A percentile compares a stretch with the other conserved stretches of the same genome.
Conservation (phyloP, 1,284 basidiomycete genomes). For the Moesziomyces globuligerus region DNA sequence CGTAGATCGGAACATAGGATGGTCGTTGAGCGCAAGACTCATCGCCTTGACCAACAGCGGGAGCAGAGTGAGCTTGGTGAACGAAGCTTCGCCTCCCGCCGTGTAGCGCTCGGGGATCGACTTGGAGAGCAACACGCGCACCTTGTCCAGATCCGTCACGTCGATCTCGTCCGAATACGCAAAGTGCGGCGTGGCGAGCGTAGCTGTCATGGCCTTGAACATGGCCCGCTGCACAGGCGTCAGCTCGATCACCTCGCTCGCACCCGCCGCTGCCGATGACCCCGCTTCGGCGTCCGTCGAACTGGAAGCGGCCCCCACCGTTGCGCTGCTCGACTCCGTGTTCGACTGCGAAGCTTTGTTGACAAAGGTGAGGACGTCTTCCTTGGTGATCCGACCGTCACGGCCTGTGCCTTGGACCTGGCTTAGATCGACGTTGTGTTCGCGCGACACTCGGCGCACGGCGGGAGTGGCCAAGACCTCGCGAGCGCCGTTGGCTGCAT, state of each 20-base stretch:
- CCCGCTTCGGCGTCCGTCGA: too few species aligned
- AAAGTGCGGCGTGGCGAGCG: constrained; percentile 76
- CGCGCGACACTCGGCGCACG: constrained; percentile 79
- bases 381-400: constrained; percentile 79
- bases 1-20: constrained; percentile 76
- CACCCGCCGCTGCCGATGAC: not conserved
- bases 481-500: constrained; percentile 3
- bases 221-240: constrained; percentile 64
- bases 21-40: constrained; percentile 80
- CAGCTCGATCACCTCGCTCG: constrained; percentile 45
- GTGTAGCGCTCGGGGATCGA: constrained; percentile 73
- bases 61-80: constrained; percentile 78
- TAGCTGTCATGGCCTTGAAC: constrained; percentile 66
- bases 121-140: constrained; percentile 77
- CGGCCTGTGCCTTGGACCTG: constrained; percentile 77
- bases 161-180: constrained; percentile 79
- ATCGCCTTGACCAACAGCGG: constrained; percentile 88
- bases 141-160: constrained; percentile 78
- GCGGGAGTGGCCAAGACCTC: constrained; percentile 75
- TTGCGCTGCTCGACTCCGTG: too few species aligned
- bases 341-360: constrained; percentile 10
- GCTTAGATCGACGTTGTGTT: constrained; percentile 73
- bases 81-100: constrained; percentile 19
- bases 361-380: constrained; percentile 71
- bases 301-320: too few species aligned